A percentile compares a stretch with the other conserved stretches of the same genome.
These are phyloP conservation scores for Colletotrichum costaricense DNA, from an alignment of 2,329 filamentous ascomycete species.

Conservation along the genomic window DNA sequence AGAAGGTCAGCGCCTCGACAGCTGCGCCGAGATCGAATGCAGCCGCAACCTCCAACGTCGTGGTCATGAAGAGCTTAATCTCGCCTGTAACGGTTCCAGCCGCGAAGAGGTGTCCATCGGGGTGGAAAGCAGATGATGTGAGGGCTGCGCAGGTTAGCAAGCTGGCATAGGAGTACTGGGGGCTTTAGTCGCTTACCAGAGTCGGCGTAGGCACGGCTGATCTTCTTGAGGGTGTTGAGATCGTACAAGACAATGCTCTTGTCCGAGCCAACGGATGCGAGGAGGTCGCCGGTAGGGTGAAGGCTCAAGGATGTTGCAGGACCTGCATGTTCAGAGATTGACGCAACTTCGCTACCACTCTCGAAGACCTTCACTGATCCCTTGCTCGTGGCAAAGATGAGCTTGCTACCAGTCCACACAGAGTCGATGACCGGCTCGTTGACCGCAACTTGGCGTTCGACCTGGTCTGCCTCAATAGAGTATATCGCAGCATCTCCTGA, in stretches of 20 bases:
- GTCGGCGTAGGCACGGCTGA: constrained; percentile 84
- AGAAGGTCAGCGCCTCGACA: constrained; percentile 84
- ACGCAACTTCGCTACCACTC: constrained; percentile 73
- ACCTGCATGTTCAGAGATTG: constrained; percentile 85
- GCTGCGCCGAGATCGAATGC: constrained; percentile 77
- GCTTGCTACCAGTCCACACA: constrained; percentile 74
- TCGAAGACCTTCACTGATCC: constrained; percentile 86
- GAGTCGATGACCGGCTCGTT: constrained; percentile 75
- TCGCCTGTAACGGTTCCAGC: constrained; percentile 83
- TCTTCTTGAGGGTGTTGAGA: constrained; percentile 71
- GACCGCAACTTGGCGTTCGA: constrained; percentile 75
- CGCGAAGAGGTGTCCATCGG: constrained; percentile 94
- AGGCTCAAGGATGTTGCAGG: constrained; percentile 80
- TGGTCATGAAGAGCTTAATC: constrained; percentile 91
- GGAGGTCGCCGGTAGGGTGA: constrained; percentile 84
- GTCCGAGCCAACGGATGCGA: constrained; percentile 89
- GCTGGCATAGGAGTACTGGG: not conserved
- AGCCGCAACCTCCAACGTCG: constrained; percentile 80
- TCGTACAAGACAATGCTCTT: constrained; percentile 96
- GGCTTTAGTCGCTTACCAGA: constrained; percentile 48
- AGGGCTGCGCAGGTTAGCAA: constrained; percentile 65
- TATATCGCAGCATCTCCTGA: constrained; percentile 81
- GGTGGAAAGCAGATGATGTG: constrained; percentile 87
- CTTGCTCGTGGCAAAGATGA: constrained; percentile 79
- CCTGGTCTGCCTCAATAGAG: constrained; percentile 74